A percentile compares a stretch with the other conserved stretches of the same genome.
Evolutionary conservation across 352 stramenopile species (phyloP).

Genomic region (Plasmopara viticola): DNA sequence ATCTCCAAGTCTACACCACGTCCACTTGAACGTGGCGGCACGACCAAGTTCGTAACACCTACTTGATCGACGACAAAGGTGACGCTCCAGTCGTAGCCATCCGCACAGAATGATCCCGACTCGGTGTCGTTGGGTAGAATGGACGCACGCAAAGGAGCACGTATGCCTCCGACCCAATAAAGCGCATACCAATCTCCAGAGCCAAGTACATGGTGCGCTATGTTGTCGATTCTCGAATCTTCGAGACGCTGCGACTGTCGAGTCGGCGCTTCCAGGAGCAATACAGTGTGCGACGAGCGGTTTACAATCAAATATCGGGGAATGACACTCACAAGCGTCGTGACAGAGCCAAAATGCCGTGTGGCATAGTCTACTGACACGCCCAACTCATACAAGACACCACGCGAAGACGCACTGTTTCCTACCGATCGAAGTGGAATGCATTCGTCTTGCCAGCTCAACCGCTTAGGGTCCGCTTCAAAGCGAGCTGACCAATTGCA

Average conservation of each 20-base stretch:
- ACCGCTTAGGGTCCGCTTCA: constrained; percentile 52
- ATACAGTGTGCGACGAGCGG: constrained; percentile 49
- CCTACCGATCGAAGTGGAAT: constrained; percentile 42
- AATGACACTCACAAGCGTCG: constrained; percentile 78
- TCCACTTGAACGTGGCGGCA: constrained; percentile 36
- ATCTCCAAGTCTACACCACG: constrained; percentile 39
- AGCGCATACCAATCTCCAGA: constrained; percentile 68
- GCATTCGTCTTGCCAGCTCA: constrained; percentile 85
- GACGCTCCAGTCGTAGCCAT: constrained; percentile 64
- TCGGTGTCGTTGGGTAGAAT: constrained; percentile 36
- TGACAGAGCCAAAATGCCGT: constrained; percentile 75
- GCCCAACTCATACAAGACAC: constrained; percentile 74
- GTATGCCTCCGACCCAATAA: constrained; percentile 62
- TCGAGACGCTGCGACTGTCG: constrained; percentile 23
- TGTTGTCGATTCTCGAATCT: constrained; percentile 28
- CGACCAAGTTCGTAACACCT: constrained; percentile 37
- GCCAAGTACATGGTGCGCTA: constrained; percentile 67
- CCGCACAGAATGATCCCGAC: constrained; percentile 17
- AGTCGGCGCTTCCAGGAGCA: constrained; percentile 45
- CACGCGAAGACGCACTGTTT: constrained; percentile 15
- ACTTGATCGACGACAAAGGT: constrained; percentile 46
- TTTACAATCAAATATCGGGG: constrained; percentile 77
- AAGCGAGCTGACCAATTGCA: constrained; percentile 72
- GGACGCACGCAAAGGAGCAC: constrained; percentile 47
- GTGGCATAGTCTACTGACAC: constrained; percentile 78